Base-by-base conservation (phyloP, 192 early-diverging fungal genomes). In the Podila epigama region DNA sequence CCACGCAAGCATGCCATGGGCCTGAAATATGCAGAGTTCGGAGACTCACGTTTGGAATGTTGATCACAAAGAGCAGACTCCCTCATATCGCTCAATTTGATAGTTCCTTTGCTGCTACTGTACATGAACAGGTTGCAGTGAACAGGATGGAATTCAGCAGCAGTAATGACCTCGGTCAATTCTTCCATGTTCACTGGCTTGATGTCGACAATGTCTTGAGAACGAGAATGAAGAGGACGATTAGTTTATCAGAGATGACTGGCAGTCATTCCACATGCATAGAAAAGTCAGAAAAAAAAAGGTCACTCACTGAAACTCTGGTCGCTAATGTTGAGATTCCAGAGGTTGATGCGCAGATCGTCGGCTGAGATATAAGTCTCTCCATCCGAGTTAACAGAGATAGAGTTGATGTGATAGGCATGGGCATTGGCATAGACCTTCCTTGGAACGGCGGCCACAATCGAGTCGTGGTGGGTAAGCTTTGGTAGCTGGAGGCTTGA, bases 181-280 rank as follows among this genome's bases (percentile, higher is more conserved):
- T 99, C 96, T 71, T 99, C 97, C 97, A 99, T 99, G 71, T 98
- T 98, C 18, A 92, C 94, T 32, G 98, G 98, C 85, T 99, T 99
- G 80, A 99, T 99, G 72, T 99, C 98, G 41, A 99, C 96, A 86
- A 99, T 96, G 75, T 99, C 94, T 96, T 63, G 39, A 42, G 16
- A 39, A 22, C 44, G n/a, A 22, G 25, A 39, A 28, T 57, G 27
- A 65, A 29, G 12, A 36, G 12, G 35, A 35, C 15, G 29, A 27
- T 29, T 11, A 25, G 37, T 53, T 13, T 16, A 52, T 13, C 3
- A 9, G 25, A 5, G 34, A 51, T 40, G 27, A 56, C 22, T 27
- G 20, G 20, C 28, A 16, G 5, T 20, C 35, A 9, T 52, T 18
- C 34, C 10, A 13, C 5, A 48, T 10, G 44, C 44, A 22, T 39